A percentile compares a stretch with the other conserved stretches of the same genome.
Evolutionary conservation across 306 rosid species (phyloP).

Genomic region (Sesbania bispinosa): DNA sequence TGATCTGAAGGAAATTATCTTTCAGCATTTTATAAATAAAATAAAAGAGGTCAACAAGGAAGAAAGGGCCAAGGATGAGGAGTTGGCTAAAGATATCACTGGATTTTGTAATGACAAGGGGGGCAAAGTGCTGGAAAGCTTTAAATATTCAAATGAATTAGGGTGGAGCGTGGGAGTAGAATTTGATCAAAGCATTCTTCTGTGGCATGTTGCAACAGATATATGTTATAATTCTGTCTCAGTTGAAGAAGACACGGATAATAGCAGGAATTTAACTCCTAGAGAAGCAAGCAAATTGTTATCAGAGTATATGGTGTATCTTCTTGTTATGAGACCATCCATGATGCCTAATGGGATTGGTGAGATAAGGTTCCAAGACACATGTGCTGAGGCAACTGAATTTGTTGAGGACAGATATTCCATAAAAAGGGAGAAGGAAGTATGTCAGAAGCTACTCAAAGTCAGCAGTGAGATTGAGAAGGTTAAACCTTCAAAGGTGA

Average conservation of each 20-base stretch:
- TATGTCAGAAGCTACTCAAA: background rate
- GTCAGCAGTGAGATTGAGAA: background rate
- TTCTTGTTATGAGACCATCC: constrained; percentile 26
- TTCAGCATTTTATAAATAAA: background rate
- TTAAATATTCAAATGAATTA: background rate
- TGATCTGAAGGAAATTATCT: constrained; percentile 14
- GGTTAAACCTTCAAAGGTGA: constrained; percentile 23
- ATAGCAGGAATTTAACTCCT: background rate
- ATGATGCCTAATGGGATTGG: constrained; percentile 36
- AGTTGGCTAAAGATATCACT: background rate
- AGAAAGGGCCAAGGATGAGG: background rate
- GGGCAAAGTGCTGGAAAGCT: background rate
- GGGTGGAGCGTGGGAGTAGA: background rate
- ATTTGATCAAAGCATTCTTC: constrained; percentile 31
- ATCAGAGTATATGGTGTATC: constrained; percentile 34
- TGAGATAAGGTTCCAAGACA: constrained; percentile 34
- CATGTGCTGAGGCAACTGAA: constrained; percentile 32
- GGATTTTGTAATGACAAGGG: constrained; percentile 14
- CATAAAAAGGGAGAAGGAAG: background rate
- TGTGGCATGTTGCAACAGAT: constrained; percentile 35
- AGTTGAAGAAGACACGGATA: background rate
- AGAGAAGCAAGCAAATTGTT: constrained; percentile 16
- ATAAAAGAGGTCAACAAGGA: background rate
- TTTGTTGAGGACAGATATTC: constrained; percentile 10
- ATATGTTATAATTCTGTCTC: constrained; percentile 7